Base-by-base conservation (phyloP, 148 eudicot genomes). In the Silene uniflora region DNA sequence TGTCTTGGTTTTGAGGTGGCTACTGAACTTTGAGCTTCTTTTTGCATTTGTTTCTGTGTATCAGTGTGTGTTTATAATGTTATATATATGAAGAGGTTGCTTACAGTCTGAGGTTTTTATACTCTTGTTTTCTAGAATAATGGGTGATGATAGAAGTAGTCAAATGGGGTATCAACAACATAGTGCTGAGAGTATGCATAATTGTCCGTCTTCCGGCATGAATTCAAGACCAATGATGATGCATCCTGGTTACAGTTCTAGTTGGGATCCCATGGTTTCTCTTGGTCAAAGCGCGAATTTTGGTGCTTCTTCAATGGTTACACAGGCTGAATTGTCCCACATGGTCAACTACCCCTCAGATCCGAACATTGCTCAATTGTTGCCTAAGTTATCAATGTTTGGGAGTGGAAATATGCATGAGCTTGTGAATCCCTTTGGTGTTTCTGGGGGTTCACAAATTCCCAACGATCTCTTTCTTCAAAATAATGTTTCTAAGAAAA, bases 211-310 rank as follows among this genome's bases (percentile, higher is more conserved):
- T 83, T 82, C 90, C 42, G 84, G 83, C 39, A 80, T 86, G 81
- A 83, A 79, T 79, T 77, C 89, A 58, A 75, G 75, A 65, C 69
- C 75, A 47, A 59, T 62, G 79, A 12, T 73, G 56, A 78, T 80
- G 80, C 59, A 74, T 60, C 82, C 90, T 47, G 81, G 82, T 67
- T 82, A 82, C 68, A 80, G 88, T 73, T 84, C 92, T 58, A 83
- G 86, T 71, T 93, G 96, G 98, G 91, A 93, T 80, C 89, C 92
- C 24, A 81, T 88, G 63, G 86, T 77, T 84, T 84, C 90, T 52
- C 73, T 85, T 77, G 83, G 83, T 75, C 91, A 87, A 54, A 84
- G 61, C 76, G 86, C 78, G 77, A 81, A 80, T 87, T 89, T 85
- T 75, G 90, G 89, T 69, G 76, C 69, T 71, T 75, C 88, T 80